Percentiles rank a stretch among this genome's conserved stretches.
These are phyloP conservation scores for Claviceps cyperi DNA, from an alignment of 2,329 filamentous ascomycete genomes.

Conservation along the genomic window DNA sequence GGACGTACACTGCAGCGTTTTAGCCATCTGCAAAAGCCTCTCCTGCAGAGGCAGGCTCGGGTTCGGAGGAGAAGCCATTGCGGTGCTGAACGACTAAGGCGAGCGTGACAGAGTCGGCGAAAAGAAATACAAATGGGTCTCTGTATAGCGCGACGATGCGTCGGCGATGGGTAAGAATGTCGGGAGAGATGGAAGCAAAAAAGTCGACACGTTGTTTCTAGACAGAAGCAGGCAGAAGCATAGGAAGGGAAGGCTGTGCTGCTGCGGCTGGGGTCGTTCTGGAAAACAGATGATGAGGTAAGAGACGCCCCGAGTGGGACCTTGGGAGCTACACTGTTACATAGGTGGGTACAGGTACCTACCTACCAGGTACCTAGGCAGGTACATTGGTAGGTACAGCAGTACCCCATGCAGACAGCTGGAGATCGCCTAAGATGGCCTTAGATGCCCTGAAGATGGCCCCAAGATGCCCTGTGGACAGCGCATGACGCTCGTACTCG, in stretches of 20 bases:
- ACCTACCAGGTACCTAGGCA: no score
- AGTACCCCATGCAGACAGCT: no score
- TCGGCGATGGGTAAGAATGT: background rate
- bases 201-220: background rate
- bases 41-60: conserved; percentile 56
- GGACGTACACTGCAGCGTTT: conserved; percentile 81
- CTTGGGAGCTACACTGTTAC: background rate
- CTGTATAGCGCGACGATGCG: background rate
- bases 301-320: background rate
- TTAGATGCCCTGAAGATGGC: no score
- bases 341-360: no score
- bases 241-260: background rate
- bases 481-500: no score
- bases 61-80: conserved; percentile 50
- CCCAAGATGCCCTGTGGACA: no score
- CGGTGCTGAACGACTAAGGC: background rate
- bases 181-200: background rate
- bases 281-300: conserved; percentile 1
- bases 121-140: background rate
- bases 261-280: background rate
- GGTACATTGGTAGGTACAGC: no score
- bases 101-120: background rate
- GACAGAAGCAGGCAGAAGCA: background rate
- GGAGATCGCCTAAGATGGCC: no score
- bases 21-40: conserved; percentile 61